These are phyloP conservation scores for Termitomyces sp. DNA, from an alignment of 1,284 basidiomycete species.

Conservation along the genomic window DNA sequence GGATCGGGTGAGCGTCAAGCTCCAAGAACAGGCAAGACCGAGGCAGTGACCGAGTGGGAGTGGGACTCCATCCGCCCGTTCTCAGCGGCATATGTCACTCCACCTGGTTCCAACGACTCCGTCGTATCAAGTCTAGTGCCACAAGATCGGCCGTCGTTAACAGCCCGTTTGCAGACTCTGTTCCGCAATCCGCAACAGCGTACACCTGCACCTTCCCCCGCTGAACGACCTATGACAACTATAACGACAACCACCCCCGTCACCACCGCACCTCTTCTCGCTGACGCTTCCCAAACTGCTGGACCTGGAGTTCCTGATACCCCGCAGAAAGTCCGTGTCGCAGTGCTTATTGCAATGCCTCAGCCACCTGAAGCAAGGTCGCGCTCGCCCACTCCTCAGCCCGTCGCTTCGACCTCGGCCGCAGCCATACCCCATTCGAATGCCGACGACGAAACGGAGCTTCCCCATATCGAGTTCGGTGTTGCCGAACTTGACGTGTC, in stretches of 20 bases:
- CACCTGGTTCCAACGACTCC: not conserved
- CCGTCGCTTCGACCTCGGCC: slow-evolving; percentile 13
- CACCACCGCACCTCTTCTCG: not conserved
- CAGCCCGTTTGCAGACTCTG: not conserved
- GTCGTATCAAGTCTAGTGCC: not conserved
- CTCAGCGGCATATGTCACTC: slow-evolving; percentile 23
- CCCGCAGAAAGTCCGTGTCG: slow-evolving; percentile 30
- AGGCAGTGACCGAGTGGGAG: slow-evolving; percentile 20
- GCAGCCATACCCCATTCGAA: not conserved
- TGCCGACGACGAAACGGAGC: slow-evolving; percentile 28
- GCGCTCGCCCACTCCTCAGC: slow-evolving; percentile 9
- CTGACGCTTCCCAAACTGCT: not conserved
- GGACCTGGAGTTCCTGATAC: not conserved
- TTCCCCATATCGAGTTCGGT: slow-evolving; percentile 47
- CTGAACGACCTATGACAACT: slow-evolving; percentile 3
- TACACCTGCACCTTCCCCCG: not conserved
- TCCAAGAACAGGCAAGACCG: slow-evolving; percentile 6
- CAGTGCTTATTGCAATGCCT: slow-evolving; percentile 55
- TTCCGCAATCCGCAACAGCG: not conserved
- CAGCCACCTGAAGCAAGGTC: slow-evolving; percentile 20
- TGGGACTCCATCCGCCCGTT: slow-evolving; percentile 39
- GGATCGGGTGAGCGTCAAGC: slow-evolving; percentile 16
- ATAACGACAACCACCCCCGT: slow-evolving; percentile 3
- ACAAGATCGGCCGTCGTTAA: not conserved
- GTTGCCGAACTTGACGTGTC: slow-evolving; percentile 32